Evolutionary conservation across 1,284 basidiomycete genomes (phyloP), one percentile per base, ranked within the genome.

Genomic region (Tranzscheliella williamsii): DNA sequence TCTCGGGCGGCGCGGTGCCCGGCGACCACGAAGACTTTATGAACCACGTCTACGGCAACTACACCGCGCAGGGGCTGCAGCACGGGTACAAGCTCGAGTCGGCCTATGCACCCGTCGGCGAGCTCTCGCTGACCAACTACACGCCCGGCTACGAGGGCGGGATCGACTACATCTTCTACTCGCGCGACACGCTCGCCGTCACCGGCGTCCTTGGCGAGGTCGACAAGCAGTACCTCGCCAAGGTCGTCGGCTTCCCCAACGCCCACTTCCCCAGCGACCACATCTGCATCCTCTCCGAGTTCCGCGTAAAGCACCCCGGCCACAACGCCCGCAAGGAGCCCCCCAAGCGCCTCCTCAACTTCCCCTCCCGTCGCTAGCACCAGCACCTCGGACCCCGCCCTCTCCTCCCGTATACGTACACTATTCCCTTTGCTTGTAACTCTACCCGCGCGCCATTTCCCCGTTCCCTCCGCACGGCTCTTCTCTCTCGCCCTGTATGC

Each of bases 111-210:
- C 65, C 67, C 24, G 52, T 76, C 18, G 74, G 73, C 33, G 74
- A 76, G 42, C 80, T 89, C 42, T 83, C 86, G 34, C 81, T 94
- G 80, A 98, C 95, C 46, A 98, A 99, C 79, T 88, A 87, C 73
- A 92, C 89, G 23, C 90, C 95, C 8, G 68, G 70, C 21, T 79
- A 79, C 62, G 70, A 70, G 41, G 80, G 79, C 33, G 84, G 85
- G 38, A 85, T 98, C 71, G 95, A 98, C 80, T 94, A 97, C 78
- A 85, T 98, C 69, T 98, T 91, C 86, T 94, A 91, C 79, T 86
- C 88, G 56, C 83, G 85, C 11, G 82, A 84, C 49, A 89, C 86
- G 64, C 76, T 98, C 46, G 84, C 84, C n/a, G 87, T 91, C 17
- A 91, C 88, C 50, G 87, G 87, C 16, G 85, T 96, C 30, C 82